Base-by-base conservation (phyloP, 2,329 filamentous ascomycete genomes). In the Cephalotrichum gorgonifer region DNA sequence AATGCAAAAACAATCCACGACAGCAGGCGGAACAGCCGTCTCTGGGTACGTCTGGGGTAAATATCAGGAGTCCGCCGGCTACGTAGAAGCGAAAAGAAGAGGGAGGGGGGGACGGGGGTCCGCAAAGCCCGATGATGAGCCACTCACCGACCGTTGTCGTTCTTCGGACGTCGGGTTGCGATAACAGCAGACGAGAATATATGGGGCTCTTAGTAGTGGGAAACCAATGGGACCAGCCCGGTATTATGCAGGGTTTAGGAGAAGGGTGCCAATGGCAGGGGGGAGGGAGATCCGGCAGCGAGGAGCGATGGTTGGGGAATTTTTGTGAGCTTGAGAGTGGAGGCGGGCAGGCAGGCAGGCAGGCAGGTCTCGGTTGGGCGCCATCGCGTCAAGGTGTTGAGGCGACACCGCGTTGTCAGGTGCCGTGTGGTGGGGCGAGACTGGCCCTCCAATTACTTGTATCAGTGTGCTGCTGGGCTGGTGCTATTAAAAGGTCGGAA, bases 1-100 rank as follows among this genome's bases (percentile, higher is more conserved):
- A 35, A 26, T n/a, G n/a, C n/a, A 23, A 38, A 47, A 41, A 39
- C 45, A 41, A 41, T 26, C 33, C 45, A 47, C 45, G 45, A 47
- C 44, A 47, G 23, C 45, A 39, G 28, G 35, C 45, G 23, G 22
- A 41, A 26, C 31, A 27, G 33, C n/a, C 20, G 33, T 17, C 15
- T 25, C 11, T 41, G 45, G 38, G 25, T 43, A 22, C 27, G 46
- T n/a, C 17, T 38, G 26, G 26, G 25, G 39, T 39, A 48, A 38
- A 39, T 39, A 39, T 39, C 35, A 39, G 20, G 17, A 39, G 35
- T n/a, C 35, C n/a, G 17, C 35, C 9, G 35, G 17, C 33, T n/a
- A 38, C n/a, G n/a, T n/a, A n/a, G n/a, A 28, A 27, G 17, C 25
- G 25, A 27, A 28, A 20, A 28, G 43, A 44, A 44, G 43, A 44